Base-by-base conservation (phyloP, 176 grass and related monocot species). In the Chloris gayana region DNA sequence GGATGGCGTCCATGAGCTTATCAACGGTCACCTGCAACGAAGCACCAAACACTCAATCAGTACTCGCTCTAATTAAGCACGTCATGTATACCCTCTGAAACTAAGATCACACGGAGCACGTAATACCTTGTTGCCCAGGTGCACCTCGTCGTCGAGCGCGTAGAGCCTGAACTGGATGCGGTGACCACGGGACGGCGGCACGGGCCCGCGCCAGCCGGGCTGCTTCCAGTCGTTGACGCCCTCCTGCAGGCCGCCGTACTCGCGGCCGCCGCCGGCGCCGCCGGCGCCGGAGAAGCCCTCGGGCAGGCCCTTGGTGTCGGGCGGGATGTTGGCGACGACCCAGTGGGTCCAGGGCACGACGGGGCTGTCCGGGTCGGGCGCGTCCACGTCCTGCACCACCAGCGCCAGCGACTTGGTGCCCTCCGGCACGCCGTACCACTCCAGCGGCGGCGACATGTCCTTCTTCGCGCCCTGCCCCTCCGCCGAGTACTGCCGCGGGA, bases 371-470 rank as follows among this genome's bases (percentile, higher is more conserved):
- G 72, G 80, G 8, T 89, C 72, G 6, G 83, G 82, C 27, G 78
- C 86, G 75, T 95, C 90, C 6, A 91, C 17, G 83, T 99, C 96
- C 72, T 99, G 88, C 54, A 77, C 88, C 12, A 99, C 78, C 7
- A 95, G 88, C 9, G 96, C 90, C 84, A 99, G 70, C 50, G 88
- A 89, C 24, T 70, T 67, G 24, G 88, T 63, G 34, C 80, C 96
- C 25, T 93, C 96, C 0, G 96, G 96, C 15, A 99, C 96, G 6
- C 86, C 78, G 90, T 99, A 99, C 96, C 96, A 99, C 86, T 99
- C 92, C 56, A 99, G 25, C 15, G 86, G 96, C 47, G 90, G 92
- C 44, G 96, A 99, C 19, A 99, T 67, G 76, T 99, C 90, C 96
- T 91, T 93, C 46, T 73, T 80, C 0, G 90, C 92, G 9, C 96